Conservation (phyloP, 2,329 filamentous ascomycete genomes). For the Elsinoe perseae region DNA sequence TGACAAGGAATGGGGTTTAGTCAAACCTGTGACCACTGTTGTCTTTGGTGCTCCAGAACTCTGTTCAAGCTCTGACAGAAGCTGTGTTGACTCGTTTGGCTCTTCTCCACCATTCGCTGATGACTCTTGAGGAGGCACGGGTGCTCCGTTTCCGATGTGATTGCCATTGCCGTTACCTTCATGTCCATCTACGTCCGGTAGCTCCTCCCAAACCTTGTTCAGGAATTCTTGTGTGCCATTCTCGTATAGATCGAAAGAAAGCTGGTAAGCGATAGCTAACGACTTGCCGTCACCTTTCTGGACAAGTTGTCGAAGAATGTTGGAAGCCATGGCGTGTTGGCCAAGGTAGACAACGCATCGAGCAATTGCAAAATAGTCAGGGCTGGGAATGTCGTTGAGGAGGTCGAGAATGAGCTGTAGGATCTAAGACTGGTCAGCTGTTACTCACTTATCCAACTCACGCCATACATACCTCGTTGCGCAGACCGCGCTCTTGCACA, state of each 20-base stretch:
- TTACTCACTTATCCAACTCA: not conserved
- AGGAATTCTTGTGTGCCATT: constrained; percentile 98
- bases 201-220: constrained; percentile 73
- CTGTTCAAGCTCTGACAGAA: constrained; percentile 50
- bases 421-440: constrained; percentile 49
- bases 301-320: constrained; percentile 75
- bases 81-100: constrained; percentile 50
- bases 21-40: constrained; percentile 42
- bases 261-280: constrained; percentile 85
- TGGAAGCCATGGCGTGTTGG: constrained; percentile 81
- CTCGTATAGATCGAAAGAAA: constrained; percentile 96
- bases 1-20: constrained; percentile 37
- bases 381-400: constrained; percentile 83
- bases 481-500: constrained; percentile 83
- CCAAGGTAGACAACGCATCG: constrained; percentile 96
- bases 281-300: constrained; percentile 70
- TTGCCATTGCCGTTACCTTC: constrained; percentile 33
- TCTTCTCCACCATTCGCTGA: constrained; percentile 36
- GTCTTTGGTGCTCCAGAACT: constrained; percentile 42
- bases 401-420: constrained; percentile 86
- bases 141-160: constrained; percentile 29
- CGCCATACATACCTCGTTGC: constrained; percentile 51
- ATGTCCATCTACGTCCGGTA: constrained; percentile 51
- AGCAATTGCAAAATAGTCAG: constrained; percentile 96
- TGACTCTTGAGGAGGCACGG: constrained; percentile 29